phyloP scores from a whole-genome alignment of 805 yeast genomes.

The Debaryomyces maramus region DNA sequence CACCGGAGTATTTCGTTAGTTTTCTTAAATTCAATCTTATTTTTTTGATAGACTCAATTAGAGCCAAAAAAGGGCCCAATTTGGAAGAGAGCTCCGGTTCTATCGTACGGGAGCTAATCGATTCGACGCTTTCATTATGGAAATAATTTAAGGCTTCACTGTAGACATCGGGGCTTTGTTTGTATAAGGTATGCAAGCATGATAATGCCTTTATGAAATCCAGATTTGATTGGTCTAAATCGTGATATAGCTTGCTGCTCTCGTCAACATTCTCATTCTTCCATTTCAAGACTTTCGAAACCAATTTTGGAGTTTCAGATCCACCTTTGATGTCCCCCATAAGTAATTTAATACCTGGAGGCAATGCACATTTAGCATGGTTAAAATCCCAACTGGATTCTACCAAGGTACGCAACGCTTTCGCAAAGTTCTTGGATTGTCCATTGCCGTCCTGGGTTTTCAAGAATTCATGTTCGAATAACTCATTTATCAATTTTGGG shows the following conservation, averaged over 20 bases:
- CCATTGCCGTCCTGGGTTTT: constrained; percentile 4
- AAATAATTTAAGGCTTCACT: constrained; percentile 18
- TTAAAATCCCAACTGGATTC: constrained; percentile 61
- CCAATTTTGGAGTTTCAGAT: constrained; percentile 91
- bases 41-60: constrained; percentile 41
- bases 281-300: constrained; percentile 76
- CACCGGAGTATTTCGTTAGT: constrained; percentile 68
- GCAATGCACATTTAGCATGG: constrained; percentile 59
- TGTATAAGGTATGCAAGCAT: constrained; percentile 34
- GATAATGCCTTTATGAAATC: constrained; percentile 51
- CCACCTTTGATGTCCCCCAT: constrained; percentile 96
- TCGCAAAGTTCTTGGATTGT: constrained; percentile 5
- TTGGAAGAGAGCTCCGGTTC: constrained; percentile 9
- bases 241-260: constrained; percentile 52
- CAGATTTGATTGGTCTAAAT: constrained; percentile 60
- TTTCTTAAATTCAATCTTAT: constrained; percentile 60
- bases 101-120: constrained; percentile 1
- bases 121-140: neutral
- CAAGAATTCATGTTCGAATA: constrained; percentile 34
- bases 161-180: constrained; percentile 36
- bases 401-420: constrained; percentile 34
- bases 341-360: constrained; percentile 63
- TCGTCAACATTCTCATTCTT: constrained; percentile 48
- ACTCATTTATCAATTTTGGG: constrained; percentile 48
- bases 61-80: constrained; percentile 19